Evolutionary conservation across 352 stramenopile species (phyloP).

Genomic region (Globisporangium perplexum): DNA sequence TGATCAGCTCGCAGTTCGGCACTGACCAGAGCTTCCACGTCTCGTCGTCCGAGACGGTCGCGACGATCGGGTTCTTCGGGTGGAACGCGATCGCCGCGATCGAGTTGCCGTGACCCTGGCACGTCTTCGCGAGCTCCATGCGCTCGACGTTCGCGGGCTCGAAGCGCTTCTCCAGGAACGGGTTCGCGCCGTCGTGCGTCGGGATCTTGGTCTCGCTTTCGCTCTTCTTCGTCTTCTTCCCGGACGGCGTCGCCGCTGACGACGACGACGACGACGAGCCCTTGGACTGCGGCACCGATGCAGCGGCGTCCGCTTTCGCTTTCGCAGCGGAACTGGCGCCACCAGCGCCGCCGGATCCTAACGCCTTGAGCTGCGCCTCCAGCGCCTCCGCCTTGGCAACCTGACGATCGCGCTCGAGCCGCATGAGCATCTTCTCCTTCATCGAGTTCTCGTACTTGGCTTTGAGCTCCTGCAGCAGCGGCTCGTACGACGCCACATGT

Average conservation of each 20-base stretch:
- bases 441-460: slow-evolving; percentile 93
- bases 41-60: slow-evolving; percentile 91
- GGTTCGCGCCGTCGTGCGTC: slow-evolving; percentile 54
- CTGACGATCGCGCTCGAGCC: slow-evolving; percentile 90
- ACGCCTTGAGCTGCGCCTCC: slow-evolving; percentile 74
- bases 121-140: slow-evolving; percentile 84
- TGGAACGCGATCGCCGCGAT: slow-evolving; percentile 90
- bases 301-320: slow-evolving; percentile 5
- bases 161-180: slow-evolving; percentile 67
- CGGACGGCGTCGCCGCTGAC: slow-evolving; percentile 10
- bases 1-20: slow-evolving; percentile 91
- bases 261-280: slow-evolving; percentile 13
- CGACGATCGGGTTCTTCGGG: slow-evolving; percentile 90
- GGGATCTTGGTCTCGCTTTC: slow-evolving; percentile 62
- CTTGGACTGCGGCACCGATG: slow-evolving; percentile 15
- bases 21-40: slow-evolving; percentile 95
- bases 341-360: slow-evolving; percentile 12
- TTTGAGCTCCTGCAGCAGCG: slow-evolving; percentile 90
- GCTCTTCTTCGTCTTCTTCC: slow-evolving; percentile 36
- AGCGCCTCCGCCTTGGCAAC: slow-evolving; percentile 86
- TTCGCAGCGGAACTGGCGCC: background rate
- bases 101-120: slow-evolving; percentile 88
- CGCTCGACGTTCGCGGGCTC: slow-evolving; percentile 58
- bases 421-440: slow-evolving; percentile 97
- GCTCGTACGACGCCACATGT: slow-evolving; percentile 90